phyloP scores from a whole-genome alignment of 768 basidiomycete species.

The Mycena capillaripes region DNA sequence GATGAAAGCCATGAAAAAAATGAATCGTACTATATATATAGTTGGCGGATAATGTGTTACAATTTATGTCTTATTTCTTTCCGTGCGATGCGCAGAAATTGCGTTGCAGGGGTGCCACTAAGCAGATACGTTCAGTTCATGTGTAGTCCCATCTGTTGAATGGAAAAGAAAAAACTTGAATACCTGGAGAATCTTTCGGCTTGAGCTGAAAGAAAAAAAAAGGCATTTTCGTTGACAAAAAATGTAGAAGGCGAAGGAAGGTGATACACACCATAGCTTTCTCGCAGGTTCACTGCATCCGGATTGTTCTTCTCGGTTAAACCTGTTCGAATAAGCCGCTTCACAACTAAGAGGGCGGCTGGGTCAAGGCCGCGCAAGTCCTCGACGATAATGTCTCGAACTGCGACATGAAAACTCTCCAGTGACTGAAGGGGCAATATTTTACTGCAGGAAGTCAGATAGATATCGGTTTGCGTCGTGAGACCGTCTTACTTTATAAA shows the following conservation, averaged over 20 bases:
- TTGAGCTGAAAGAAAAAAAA: slow-evolving; percentile 57
- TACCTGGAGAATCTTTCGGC: slow-evolving; percentile 71
- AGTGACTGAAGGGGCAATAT: slow-evolving; percentile 69
- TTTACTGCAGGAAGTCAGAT: slow-evolving; percentile 54
- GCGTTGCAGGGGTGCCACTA: slow-evolving; percentile 63
- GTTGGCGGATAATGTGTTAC: slow-evolving; percentile 39
- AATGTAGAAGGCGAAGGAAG: not conserved
- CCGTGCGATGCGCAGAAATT: slow-evolving; percentile 69
- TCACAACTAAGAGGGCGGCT: slow-evolving; percentile 65
- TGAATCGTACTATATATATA: too few species aligned
- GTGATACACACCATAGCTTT: slow-evolving; percentile 66
- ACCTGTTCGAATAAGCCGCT: slow-evolving; percentile 67
- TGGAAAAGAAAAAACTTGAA: not conserved
- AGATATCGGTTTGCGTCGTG: not conserved
- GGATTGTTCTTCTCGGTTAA: slow-evolving; percentile 73
- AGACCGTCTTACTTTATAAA: slow-evolving; percentile 71
- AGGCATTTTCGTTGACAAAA: not conserved
- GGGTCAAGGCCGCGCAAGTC: slow-evolving; percentile 73
- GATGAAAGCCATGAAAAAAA: too few species aligned
- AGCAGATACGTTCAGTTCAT: not conserved
- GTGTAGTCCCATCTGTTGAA: too few species aligned
- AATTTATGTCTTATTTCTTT: slow-evolving; percentile 79
- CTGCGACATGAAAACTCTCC: slow-evolving; percentile 66
- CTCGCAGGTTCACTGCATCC: slow-evolving; percentile 75
- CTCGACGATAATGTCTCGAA: slow-evolving; percentile 62